phyloP scores from a whole-genome alignment of 2,329 filamentous ascomycete genomes.

The Cladosporium velox region DNA sequence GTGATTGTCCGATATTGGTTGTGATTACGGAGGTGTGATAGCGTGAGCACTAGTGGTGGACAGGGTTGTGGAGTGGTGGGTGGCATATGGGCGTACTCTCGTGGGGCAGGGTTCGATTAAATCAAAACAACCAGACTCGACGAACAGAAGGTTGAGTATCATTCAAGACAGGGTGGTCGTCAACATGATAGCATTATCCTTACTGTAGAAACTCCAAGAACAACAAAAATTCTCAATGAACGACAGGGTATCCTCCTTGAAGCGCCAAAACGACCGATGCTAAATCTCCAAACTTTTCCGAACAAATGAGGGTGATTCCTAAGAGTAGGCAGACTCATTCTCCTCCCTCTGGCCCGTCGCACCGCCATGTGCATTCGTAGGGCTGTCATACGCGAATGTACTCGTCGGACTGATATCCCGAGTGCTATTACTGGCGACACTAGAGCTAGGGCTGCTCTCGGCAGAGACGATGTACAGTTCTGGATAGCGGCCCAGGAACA shows the following conservation, averaged over 20 bases:
- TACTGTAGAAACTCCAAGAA: not conserved
- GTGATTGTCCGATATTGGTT: not conserved
- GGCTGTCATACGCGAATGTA: slow-evolving; percentile 24
- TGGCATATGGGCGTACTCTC: not conserved
- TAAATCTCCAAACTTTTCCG: slow-evolving; percentile 16
- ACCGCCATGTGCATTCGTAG: not conserved
- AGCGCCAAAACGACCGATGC: slow-evolving; percentile 21
- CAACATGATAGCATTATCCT: not conserved
- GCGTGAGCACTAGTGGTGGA: not conserved
- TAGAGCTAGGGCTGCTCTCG: slow-evolving; percentile 41
- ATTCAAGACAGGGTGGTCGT: not conserved
- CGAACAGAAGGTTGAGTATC: not conserved
- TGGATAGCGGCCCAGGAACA: slow-evolving; percentile 49
- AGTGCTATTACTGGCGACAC: slow-evolving; percentile 34
- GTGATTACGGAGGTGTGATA: not conserved
- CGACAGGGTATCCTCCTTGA: slow-evolving; percentile 19
- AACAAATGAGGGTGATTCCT: not conserved
- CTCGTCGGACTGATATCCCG: slow-evolving; percentile 33
- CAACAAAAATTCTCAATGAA: slow-evolving; percentile 12
- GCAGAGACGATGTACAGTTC: slow-evolving; percentile 54
- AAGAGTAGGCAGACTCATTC: not conserved
- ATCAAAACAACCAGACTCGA: too few relatives aligned
- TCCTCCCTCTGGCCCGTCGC: not conserved
- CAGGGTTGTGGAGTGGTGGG: not conserved
- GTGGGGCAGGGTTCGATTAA: too few relatives aligned